These are phyloP conservation scores for Moesziomyces sp. DNA, from an alignment of 1,284 basidiomycete genomes.

Conservation along the genomic window DNA sequence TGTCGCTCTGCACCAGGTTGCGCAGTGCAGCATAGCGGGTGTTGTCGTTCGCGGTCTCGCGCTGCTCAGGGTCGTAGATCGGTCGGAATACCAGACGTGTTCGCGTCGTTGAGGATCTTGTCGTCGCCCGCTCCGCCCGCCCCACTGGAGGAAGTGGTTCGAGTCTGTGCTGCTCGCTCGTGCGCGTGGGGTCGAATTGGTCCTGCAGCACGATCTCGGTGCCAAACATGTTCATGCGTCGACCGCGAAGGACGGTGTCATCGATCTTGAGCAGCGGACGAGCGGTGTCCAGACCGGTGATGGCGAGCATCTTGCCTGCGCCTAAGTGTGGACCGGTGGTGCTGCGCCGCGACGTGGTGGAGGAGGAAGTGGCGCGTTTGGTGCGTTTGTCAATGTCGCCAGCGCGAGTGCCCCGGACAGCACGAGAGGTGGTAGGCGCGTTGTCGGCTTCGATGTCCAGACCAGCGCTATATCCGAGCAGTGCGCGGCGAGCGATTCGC, in stretches of 20 bases:
- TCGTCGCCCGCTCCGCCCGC: neutral
- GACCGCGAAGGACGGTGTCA: slow-evolving; percentile 28
- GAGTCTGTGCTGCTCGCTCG: slow-evolving; percentile 15
- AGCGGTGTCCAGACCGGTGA: slow-evolving; percentile 35
- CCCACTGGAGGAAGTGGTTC: slow-evolving; percentile 12
- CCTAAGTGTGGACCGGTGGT: slow-evolving; percentile 8
- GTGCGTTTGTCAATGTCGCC: neutral
- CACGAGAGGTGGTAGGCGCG: neutral
- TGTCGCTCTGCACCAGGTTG: neutral
- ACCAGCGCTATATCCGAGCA: slow-evolving; percentile 25
- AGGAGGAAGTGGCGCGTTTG: slow-evolving; percentile 1
- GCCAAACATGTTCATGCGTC: slow-evolving; percentile 23
- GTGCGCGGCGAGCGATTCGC: slow-evolving; percentile 15
- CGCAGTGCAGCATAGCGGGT: slow-evolving; percentile 2
- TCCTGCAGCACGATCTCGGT: slow-evolving; percentile 37
- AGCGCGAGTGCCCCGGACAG: neutral
- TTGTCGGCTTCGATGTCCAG: slow-evolving; percentile 4
- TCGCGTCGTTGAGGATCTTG: slow-evolving; percentile 4
- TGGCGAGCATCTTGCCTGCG: slow-evolving; percentile 24
- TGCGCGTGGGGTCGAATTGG: slow-evolving; percentile 24
- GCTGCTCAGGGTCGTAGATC: slow-evolving; percentile 33
- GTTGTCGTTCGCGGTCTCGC: neutral
- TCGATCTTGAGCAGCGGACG: slow-evolving; percentile 38
- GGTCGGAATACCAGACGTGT: slow-evolving; percentile 27
- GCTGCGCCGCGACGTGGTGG: neutral